Base-by-base conservation (phyloP, 2,329 filamentous ascomycete genomes). In the Alternaria incomplexa region DNA sequence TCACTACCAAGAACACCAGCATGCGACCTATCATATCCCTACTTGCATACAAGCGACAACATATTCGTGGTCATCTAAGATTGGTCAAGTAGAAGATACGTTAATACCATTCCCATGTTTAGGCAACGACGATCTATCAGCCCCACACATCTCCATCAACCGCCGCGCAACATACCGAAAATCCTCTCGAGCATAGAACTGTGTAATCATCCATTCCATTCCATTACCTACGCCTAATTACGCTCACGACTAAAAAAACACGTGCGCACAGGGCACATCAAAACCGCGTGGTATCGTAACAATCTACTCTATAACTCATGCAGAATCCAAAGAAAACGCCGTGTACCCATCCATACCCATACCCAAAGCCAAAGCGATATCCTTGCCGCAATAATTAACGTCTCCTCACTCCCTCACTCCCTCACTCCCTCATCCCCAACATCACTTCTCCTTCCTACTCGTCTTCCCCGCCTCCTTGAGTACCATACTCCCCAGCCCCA, bases 401-500 rank as follows among this genome's bases (percentile, higher is more conserved):
- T 2, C 5, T 25, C 13, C 23, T 26, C 46, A 20, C 2, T 1
- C 44, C 25, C 43, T 1, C 0, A 47, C 3, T 8, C 46, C 13
- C 23, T 26, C 46, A 20, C 2, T 1, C 44, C 25, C 43, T 1
- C 0, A 44, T 12, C n/a, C 43, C 20, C 72, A 44, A 48, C 63
- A n/a, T 3, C 74, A 73, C 36, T 40, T 17, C 36, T 40, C 36
- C 36, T 3, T 1, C 58, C 67, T 77, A 3, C 15, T 17, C 36
- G 36, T 40, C 36, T 45, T 45, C 43, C 11, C 72, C 44, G 56
- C 62, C 3, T 73, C 73, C 56, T 70, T 75, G 60, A 73, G 52
- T 36, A 73, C 73, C 72, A 77, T 76, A 59, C 74, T 76, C 3
- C 76, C 75, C 62, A 80, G 51, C 17, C 67, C 77, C 63, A 73